Evolutionary conservation across 352 stramenopile genomes (phyloP), one percentile per base, ranked within the genome.

Genomic region (Phytophthora uliginosa): DNA sequence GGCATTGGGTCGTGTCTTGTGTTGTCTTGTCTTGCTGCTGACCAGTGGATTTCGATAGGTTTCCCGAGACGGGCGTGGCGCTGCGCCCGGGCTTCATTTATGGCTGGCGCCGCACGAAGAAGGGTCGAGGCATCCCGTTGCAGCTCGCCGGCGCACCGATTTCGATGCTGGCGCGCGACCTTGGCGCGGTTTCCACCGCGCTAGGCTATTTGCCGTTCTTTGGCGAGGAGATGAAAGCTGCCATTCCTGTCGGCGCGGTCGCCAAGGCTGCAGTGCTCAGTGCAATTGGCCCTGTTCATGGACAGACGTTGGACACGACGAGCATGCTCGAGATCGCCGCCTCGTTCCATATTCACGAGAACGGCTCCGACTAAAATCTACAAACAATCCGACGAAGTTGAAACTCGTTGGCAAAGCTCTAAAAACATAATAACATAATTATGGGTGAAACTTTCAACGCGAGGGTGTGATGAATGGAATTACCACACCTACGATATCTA

Each of bases 51-150:
- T 47, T 47, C 13, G 7, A 10, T 63, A 82, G 74, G 40, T 98
- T 96, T 67, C 91, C 92, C 17, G 73, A 74, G 2, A 90, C 85
- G 0, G 90, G 94, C 9, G 90, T 97, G 1, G 92, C 88, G 48
- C 73, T 98, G 33, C 85, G 92, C 42, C 92, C 92, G 22, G 93
- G 93, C 28, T 98, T 98, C 78, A 96, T 98, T 54, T 98, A 97
- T 63, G 93, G 93, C 22, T 83, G 79, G 71, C 82, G 91, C 40
- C 87, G 84, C 51, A 80, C 87, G 9, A 86, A 86, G 24, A 88
- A 89, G 50, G 85, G 77, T 69, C 64, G 62, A 72, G 85, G 84
- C 42, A 68, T 94, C 65, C 91, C 93, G 38, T 70, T 97, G 59
- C 91, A 98, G 34, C 65, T 94, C 22, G 66, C 89, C 22, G 93